Evolutionary conservation across 1,139 yeast species (phyloP).

Genomic region (Lodderomyces elongisporus): DNA sequence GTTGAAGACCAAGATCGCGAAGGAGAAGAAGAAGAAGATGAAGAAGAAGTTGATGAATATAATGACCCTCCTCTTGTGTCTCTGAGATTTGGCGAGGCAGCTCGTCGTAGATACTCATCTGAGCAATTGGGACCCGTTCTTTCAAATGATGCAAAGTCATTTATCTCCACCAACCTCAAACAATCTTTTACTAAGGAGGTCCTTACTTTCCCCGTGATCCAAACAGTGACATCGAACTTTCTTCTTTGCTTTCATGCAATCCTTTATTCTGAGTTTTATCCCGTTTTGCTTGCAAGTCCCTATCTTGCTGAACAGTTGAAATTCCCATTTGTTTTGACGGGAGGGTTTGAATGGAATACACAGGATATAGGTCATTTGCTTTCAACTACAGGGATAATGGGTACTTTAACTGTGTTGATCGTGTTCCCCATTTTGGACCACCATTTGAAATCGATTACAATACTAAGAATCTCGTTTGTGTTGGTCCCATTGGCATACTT

Average conservation of each 20-base stretch:
- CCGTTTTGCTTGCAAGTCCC: conserved; percentile 51
- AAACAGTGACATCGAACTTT: conserved; percentile 38
- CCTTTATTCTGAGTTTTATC: conserved; percentile 55
- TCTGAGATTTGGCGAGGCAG: conserved; percentile 30
- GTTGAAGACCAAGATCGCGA: conserved; percentile 5
- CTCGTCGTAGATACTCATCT: conserved; percentile 39
- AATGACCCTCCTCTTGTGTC: conserved; percentile 20
- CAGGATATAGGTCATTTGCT: conserved; percentile 50
- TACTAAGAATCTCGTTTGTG: conserved; percentile 38
- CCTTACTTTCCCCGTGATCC: conserved; percentile 35
- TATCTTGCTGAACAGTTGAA: conserved; percentile 27
- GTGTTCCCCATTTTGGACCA: conserved; percentile 54
- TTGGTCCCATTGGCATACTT: conserved; percentile 45
- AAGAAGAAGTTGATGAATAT: conserved; percentile 4
- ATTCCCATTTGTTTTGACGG: conserved; percentile 31
- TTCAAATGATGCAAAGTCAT: conserved; percentile 9
- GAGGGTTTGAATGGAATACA: conserved; percentile 33
- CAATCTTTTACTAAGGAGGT: conserved; percentile 14
- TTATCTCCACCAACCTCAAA: conserved; percentile 9
- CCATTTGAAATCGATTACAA: conserved; percentile 38
- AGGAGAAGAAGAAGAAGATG: conserved; percentile 6
- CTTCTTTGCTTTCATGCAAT: conserved; percentile 46
- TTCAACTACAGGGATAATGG: conserved; percentile 53
- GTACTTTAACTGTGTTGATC: conserved; percentile 46
- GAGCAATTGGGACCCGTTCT: conserved; percentile 14